Evolutionary conservation across 352 stramenopile genomes (phyloP).

Genomic region (Globisporangium splendens): DNA sequence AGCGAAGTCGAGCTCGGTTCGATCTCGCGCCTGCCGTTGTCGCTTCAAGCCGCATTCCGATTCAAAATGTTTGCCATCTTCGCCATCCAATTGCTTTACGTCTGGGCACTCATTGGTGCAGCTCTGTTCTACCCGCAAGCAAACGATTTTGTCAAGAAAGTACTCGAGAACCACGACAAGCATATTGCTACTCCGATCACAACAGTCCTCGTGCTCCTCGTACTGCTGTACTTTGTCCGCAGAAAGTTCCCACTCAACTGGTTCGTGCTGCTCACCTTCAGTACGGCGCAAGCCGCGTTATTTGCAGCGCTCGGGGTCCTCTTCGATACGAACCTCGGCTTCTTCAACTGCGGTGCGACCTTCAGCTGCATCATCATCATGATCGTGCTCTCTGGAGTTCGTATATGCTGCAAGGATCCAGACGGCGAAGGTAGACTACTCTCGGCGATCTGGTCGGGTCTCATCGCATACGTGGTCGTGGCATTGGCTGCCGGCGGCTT

Average conservation of each 20-base stretch:
- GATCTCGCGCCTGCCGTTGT: too few species aligned
- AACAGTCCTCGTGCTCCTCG: slow-evolving; percentile 23
- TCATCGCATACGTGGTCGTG: slow-evolving; percentile 25
- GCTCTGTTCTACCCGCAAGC: slow-evolving; percentile 22
- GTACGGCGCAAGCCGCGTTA: slow-evolving; percentile 27
- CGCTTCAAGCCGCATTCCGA: too few species aligned
- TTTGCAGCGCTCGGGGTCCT: slow-evolving; percentile 29
- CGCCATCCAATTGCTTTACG: slow-evolving; percentile 34
- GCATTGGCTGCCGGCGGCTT: slow-evolving; percentile 20
- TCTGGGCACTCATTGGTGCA: slow-evolving; percentile 25
- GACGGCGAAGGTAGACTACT: slow-evolving; percentile 21
- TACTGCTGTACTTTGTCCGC: slow-evolving; percentile 34
- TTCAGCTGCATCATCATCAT: slow-evolving; percentile 47
- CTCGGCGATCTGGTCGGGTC: slow-evolving; percentile 23
- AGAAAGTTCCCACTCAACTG: slow-evolving; percentile 44
- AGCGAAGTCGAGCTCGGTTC: too few species aligned
- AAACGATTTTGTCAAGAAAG: slow-evolving; percentile 13
- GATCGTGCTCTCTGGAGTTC: slow-evolving; percentile 28
- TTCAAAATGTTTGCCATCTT: too few species aligned
- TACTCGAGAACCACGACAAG: slow-evolving; percentile 9
- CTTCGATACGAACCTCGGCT: slow-evolving; percentile 34
- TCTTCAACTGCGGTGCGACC: slow-evolving; percentile 35
- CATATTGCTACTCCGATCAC: slow-evolving; percentile 18
- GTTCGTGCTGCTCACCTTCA: slow-evolving; percentile 42
- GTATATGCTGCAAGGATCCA: slow-evolving; percentile 7